Evolutionary conservation across 345 rosid species (phyloP).

Genomic region (Populus euphratica): DNA sequence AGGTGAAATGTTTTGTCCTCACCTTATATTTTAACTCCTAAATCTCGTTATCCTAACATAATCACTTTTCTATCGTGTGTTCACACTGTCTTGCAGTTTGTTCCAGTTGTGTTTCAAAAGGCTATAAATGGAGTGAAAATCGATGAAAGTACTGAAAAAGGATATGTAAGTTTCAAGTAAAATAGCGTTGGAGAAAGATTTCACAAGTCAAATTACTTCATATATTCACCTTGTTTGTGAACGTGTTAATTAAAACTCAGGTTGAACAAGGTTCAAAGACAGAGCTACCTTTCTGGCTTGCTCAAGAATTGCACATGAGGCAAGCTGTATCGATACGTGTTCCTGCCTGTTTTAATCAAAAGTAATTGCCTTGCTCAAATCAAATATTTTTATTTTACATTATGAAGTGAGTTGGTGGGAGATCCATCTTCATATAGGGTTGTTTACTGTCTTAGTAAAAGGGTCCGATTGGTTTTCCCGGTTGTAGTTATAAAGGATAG

Average conservation of each 20-base stretch:
- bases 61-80: neutral
- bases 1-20: slow-evolving; percentile 28
- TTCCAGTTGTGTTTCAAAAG: slow-evolving; percentile 56
- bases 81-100: slow-evolving; percentile 38
- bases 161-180: slow-evolving; percentile 38
- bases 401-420: neutral
- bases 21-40: neutral
- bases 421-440: neutral
- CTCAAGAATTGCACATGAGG: slow-evolving; percentile 60
- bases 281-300: slow-evolving; percentile 85
- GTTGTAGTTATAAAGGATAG: neutral
- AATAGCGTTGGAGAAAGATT: neutral
- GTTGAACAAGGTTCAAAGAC: slow-evolving; percentile 71
- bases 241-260: slow-evolving; percentile 25
- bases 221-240: neutral
- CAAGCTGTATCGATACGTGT: slow-evolving; percentile 58
- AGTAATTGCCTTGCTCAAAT: slow-evolving; percentile 34
- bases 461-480: neutral
- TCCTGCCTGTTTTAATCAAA: slow-evolving; percentile 71
- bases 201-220: neutral
- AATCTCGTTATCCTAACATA: neutral
- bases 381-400: neutral
- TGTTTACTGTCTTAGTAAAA: neutral
- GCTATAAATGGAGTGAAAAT: slow-evolving; percentile 65
- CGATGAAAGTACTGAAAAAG: slow-evolving; percentile 70